Evolutionary conservation across 176 grass and related monocot species (phyloP).

Genomic region (Musa acuminata): DNA sequence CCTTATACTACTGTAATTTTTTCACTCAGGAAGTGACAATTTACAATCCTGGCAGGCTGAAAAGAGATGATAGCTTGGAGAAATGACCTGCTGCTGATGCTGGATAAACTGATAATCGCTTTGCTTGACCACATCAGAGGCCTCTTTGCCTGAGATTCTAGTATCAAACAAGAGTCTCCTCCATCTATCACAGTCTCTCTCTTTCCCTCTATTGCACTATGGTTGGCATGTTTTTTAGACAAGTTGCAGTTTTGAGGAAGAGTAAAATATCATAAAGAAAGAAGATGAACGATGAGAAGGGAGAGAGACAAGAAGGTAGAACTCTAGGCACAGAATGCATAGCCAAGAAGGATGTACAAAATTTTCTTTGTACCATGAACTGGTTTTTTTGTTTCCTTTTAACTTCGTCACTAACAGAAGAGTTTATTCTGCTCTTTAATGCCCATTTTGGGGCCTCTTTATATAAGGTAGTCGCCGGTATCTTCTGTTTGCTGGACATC

Average conservation of each 20-base stretch:
- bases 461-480: too few species aligned
- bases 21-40: constrained; percentile 12
- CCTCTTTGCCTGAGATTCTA: neutral
- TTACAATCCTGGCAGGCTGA: constrained; percentile 4
- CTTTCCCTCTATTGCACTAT: too few species aligned
- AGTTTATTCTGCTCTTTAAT: too few species aligned
- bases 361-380: constrained; percentile 7
- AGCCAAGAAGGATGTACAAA: neutral
- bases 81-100: neutral
- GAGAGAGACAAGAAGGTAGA: too few species aligned
- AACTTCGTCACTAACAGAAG: neutral
- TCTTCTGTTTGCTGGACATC: too few species aligned
- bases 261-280: neutral
- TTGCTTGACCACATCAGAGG: neutral
- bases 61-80: neutral
- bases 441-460: too few species aligned
- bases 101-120: too few species aligned
- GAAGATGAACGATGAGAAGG: too few species aligned
- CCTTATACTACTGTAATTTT: neutral
- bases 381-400: constrained; percentile 7
- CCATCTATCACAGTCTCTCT: neutral
- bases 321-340: too few species aligned
- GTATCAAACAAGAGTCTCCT: neutral
- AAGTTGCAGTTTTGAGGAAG: neutral
- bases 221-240: too few species aligned